Evolutionary conservation across 1,139 yeast genomes (phyloP), one percentile per base, ranked within the genome.

Genomic region (Saccharomyces hybrid): DNA sequence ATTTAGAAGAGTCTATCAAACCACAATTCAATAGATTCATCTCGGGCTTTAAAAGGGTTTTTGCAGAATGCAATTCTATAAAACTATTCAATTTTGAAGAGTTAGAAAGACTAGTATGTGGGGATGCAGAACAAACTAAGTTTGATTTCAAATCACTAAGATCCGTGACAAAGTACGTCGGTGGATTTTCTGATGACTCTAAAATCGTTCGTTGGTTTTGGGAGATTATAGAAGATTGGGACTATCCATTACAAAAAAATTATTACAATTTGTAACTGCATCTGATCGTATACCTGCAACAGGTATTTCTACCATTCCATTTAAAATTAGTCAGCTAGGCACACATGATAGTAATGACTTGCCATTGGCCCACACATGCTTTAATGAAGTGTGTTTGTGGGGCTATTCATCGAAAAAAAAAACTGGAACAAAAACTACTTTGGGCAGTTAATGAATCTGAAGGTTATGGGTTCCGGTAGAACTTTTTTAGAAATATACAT

Each of bases 271-370:
- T 70, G 83, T 91, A 4, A 90, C 97, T 0, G 97, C 98, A 0
- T 84, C 96, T 1, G 97, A 90, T 65, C 74, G 97, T 50, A 78
- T 93, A 11, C 98, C 98, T 0, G 96, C 97, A 0, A 88, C 96
- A 0, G 99, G 98, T 0, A 76, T 88, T 21, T 83, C 84, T 49
- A 84, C 87, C 54, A 72, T 91, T 72, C 77, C 77, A 47, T 85
- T 91, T 64, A 84, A 84, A 59, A 80, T 88, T 50, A 78, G 83
- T 42, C 73, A 78, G 53, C 62, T 82, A 8, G 84, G 85, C 2
- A 32, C 59, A 2, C 53, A 54, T 26, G 75, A 72, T 2, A 68
- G 75, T 53, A 73, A 78, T 3, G 73, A 85, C 51, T 72, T 90
- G 29, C 98, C 98, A 0, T 73, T 85, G 9, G 91, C 97, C 0